A percentile compares a stretch with the other conserved stretches of the same genome.
Evolutionary conservation across 306 rosid species (phyloP).

Genomic region (Trifolium fragiferum): DNA sequence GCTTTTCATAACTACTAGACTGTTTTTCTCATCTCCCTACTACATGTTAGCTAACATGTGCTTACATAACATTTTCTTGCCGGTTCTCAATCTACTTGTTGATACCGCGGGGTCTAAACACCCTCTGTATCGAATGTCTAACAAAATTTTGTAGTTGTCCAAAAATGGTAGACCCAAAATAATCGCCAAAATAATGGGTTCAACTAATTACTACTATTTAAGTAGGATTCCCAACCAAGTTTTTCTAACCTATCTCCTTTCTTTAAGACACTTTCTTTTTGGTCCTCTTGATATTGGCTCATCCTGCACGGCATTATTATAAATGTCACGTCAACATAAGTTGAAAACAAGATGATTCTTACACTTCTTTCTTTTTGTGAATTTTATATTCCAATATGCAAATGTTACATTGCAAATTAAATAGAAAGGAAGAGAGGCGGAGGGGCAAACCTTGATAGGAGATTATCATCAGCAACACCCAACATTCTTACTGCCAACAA

Average conservation of each 20-base stretch:
- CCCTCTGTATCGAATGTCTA: constrained; percentile 4
- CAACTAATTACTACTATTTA: constrained; percentile 36
- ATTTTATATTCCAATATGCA: background rate
- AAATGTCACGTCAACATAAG: constrained; percentile 21
- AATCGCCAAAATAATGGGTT: constrained; percentile 17
- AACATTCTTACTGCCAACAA: constrained; percentile 68
- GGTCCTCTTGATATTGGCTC: constrained; percentile 78
- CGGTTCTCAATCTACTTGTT: constrained; percentile 33
- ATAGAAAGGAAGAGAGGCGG: constrained; percentile 5
- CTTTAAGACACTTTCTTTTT: constrained; percentile 56
- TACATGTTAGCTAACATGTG: background rate
- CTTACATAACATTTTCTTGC: background rate
- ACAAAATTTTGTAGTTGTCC: constrained; percentile 30
- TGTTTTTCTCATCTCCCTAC: background rate
- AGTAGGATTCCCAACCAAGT: constrained; percentile 74
- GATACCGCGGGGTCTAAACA: constrained; percentile 1
- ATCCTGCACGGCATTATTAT: constrained; percentile 69
- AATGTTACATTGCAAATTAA: background rate
- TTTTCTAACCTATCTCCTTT: constrained; percentile 70
- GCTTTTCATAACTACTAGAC: background rate
- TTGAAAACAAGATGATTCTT: background rate
- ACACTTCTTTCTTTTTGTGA: background rate
- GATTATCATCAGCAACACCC: constrained; percentile 50
- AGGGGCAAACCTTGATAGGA: constrained; percentile 59
- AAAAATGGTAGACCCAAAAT: constrained; percentile 20